Evolutionary conservation across 2,329 filamentous ascomycete species (phyloP), one percentile per base, ranked within the genome.

Genomic region (Curvularia lunata): DNA sequence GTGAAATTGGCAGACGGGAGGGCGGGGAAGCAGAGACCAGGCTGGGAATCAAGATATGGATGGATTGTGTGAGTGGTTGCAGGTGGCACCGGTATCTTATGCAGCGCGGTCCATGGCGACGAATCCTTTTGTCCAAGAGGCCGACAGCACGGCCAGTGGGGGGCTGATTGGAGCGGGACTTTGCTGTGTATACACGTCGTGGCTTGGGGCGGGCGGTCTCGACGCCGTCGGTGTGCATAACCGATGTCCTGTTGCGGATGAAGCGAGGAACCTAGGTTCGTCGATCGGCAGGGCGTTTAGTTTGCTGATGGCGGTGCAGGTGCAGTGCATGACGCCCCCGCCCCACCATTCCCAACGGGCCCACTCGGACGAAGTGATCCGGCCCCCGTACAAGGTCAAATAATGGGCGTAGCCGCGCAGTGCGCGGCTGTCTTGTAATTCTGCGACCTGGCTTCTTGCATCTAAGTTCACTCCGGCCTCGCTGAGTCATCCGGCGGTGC

Each of bases 401-500:
- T 56, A 52, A 49, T 57, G 48, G 56, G 34, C 34, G 55, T 59
- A 59, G 54, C 58, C 61, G 73, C 72, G 73, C 70, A 69, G 61
- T 74, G 69, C 73, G 73, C 73, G 72, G 68, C 62, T 68, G 59
- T 49, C 53, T 34, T 48, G 46, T 9, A 55, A 52, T 51, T 30
- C 54, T n/a, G 19, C 42, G 48, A 32, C 37, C 28, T 10, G 47
- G 48, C 51, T 23, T 52, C 45, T 38, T 18, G 53, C 52, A n/a
- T n/a, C n/a, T n/a, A n/a, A n/a, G n/a, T n/a, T n/a, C n/a, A n/a
- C n/a, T n/a, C n/a, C n/a, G n/a, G n/a, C n/a, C n/a, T n/a, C n/a
- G n/a, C n/a, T 55, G 57, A 54, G 42, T 57, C 47, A 27, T 42
- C 37, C 25, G 28, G 41, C 32, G 3, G 9, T 48, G 46, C 18